These are phyloP conservation scores for Zychaea mexicana DNA, from an alignment of 371 early-diverging fungal genomes.

Conservation along the genomic window DNA sequence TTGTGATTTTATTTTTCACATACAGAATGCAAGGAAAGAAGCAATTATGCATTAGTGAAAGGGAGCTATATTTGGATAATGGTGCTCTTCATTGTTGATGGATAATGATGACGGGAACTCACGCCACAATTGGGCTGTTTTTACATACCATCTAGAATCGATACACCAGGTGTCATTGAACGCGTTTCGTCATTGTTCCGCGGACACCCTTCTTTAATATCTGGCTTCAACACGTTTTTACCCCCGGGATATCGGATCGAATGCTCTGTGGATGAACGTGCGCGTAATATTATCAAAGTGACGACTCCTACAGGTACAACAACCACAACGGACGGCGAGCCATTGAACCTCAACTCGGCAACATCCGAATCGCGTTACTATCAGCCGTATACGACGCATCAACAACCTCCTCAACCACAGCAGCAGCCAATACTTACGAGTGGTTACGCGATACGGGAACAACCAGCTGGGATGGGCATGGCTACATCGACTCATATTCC, in stretches of 20 bases:
- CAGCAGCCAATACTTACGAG: not conserved
- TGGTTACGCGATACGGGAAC: not conserved
- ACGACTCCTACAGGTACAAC: constrained; percentile 86
- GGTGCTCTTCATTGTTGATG: too few species aligned
- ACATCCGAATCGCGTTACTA: constrained; percentile 7
- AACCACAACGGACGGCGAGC: constrained; percentile 51
- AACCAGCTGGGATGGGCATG: not conserved
- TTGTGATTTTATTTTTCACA: not conserved
- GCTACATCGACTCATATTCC: not conserved
- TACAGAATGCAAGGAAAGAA: not conserved
- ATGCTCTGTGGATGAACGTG: constrained; percentile 72
- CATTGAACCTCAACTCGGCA: constrained; percentile 23
- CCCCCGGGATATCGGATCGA: constrained; percentile 97
- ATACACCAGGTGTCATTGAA: constrained; percentile 98
- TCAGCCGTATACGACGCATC: constrained; percentile 14
- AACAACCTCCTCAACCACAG: constrained; percentile 23
- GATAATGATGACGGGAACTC: too few species aligned
- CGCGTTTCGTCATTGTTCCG: constrained; percentile 95
- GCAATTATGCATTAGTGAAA: too few species aligned
- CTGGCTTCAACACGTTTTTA: constrained; percentile 99
- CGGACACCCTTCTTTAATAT: constrained; percentile 91
- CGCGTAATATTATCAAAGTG: constrained; percentile 78
- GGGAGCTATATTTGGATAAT: too few species aligned
- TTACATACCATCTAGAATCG: constrained; percentile 85
- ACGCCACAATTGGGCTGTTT: not conserved